Conservation (phyloP, 1,284 basidiomycete genomes). For the Ceratobasidium sp. region DNA sequence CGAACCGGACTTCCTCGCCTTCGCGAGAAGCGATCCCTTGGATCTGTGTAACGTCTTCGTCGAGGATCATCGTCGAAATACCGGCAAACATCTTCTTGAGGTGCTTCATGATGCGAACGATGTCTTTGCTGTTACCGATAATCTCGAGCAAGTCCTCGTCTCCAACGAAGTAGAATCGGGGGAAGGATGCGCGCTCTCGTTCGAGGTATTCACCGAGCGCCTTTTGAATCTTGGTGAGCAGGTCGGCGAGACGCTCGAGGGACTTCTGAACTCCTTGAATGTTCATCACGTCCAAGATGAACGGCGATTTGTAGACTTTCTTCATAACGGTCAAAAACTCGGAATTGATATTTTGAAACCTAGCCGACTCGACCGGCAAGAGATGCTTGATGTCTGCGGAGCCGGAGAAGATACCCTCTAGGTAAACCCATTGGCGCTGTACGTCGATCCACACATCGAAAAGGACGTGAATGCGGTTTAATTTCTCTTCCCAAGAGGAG, state of each 20-base stretch:
- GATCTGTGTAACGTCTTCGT: constrained; percentile 87
- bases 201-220: constrained; percentile 99
- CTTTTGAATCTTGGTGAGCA: constrained; percentile 98
- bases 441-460: constrained; percentile 99
- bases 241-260: constrained; percentile 93
- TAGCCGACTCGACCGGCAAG: constrained; percentile 93
- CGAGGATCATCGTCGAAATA: constrained; percentile 87
- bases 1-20: constrained; percentile 90
- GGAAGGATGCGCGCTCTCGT: constrained; percentile 95
- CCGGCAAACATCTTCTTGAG: constrained; percentile 99
- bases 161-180: constrained; percentile 99
- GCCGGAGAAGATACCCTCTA: constrained; percentile 99
- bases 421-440: constrained; percentile 99
- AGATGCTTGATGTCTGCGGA: constrained; percentile 99
- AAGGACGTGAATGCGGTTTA: constrained; percentile 92
- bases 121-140: constrained; percentile 99
- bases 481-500: constrained; percentile 90
- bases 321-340: constrained; percentile 99
- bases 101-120: constrained; percentile 96
- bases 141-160: constrained; percentile 99
- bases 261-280: constrained; percentile 97
- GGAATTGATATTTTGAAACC: constrained; percentile 98
- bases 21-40: constrained; percentile 92
- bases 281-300: constrained; percentile 95
- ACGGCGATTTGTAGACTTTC: constrained; percentile 99